A percentile compares a stretch with the other conserved stretches of the same genome.
phyloP scores from a whole-genome alignment of 345 rosid species.

The Salix viminalis region DNA sequence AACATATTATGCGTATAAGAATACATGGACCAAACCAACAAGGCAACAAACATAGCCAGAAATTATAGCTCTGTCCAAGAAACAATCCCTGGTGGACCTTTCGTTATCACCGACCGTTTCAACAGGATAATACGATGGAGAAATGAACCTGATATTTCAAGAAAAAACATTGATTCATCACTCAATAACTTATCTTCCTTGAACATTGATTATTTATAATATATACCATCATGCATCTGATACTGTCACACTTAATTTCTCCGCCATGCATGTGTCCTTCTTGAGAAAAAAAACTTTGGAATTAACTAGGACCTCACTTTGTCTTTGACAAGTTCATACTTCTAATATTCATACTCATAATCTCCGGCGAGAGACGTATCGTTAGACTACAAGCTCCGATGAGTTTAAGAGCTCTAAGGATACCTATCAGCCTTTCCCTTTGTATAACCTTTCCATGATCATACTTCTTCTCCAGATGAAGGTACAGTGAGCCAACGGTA shows the following conservation, averaged over 20 bases:
- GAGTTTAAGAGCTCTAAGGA: no score
- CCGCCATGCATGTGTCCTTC: no score
- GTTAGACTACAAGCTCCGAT: no score
- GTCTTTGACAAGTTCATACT: no score
- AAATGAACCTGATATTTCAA: not conserved
- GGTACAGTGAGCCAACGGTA: slow-evolving; percentile 47
- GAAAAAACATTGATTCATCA: not conserved
- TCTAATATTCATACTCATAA: no score
- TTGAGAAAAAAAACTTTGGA: no score
- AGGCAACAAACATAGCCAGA: slow-evolving; percentile 12
- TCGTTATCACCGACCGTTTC: slow-evolving; percentile 11
- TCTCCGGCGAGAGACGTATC: no score
- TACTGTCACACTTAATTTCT: no score
- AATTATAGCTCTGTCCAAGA: slow-evolving; percentile 14
- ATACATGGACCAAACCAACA: slow-evolving; percentile 18
- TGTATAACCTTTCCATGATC: not conserved
- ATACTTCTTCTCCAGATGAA: slow-evolving; percentile 47
- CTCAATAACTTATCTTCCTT: not conserved
- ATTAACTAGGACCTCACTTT: no score
- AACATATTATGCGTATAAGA: slow-evolving; percentile 20
- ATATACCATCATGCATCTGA: no score
- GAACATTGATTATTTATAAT: no score
- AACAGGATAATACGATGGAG: not conserved
- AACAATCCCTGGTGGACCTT: slow-evolving; percentile 24
- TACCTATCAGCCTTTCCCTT: not conserved